Conservation (phyloP, 2,329 filamentous ascomycete genomes). For the Fusarium sp. region DNA sequence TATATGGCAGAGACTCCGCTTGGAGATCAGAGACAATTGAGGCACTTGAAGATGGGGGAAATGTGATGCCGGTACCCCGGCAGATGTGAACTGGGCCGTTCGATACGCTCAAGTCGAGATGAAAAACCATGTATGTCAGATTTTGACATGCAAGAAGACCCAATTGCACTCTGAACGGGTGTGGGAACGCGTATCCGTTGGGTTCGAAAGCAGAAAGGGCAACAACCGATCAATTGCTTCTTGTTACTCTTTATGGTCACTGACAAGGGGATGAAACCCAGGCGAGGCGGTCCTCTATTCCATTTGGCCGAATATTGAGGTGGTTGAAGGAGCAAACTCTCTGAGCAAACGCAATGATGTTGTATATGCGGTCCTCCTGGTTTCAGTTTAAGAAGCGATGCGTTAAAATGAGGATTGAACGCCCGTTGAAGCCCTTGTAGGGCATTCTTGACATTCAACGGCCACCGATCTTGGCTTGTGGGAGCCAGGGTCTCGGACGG, state of each 20-base stretch:
- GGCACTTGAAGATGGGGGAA: constrained; percentile 38
- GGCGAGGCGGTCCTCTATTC: constrained; percentile 20
- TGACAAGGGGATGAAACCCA: constrained; percentile 28
- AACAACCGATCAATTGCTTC: constrained; percentile 8
- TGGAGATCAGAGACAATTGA: constrained; percentile 37
- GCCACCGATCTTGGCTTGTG: constrained; percentile 25
- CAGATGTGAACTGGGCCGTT: constrained; percentile 31
- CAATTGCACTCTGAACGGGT: constrained; percentile 13
- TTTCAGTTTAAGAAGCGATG: constrained; percentile 31
- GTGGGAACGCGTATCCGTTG: constrained; percentile 12
- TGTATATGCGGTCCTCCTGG: constrained; percentile 1
- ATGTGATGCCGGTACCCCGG: constrained; percentile 38
- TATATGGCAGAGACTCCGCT: constrained; percentile 15
- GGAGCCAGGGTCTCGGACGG: constrained; percentile 14
- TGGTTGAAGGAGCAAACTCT: constrained; percentile 23
- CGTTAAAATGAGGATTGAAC: constrained; percentile 20
- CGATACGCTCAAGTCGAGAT: constrained; percentile 28
- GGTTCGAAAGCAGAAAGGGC: constrained; percentile 7
- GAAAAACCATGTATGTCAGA: constrained; percentile 32
- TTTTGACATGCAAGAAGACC: constrained; percentile 23
- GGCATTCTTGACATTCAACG: constrained; percentile 25
- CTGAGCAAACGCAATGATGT: constrained; percentile 4
- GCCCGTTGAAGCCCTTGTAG: constrained; percentile 20
- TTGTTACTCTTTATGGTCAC: neutral
- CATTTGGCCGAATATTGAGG: constrained; percentile 19